Percentiles rank a stretch among this genome's conserved stretches.
Conservation (phyloP, 257 asterid genomes). For the Nicotiana noctiflora region DNA sequence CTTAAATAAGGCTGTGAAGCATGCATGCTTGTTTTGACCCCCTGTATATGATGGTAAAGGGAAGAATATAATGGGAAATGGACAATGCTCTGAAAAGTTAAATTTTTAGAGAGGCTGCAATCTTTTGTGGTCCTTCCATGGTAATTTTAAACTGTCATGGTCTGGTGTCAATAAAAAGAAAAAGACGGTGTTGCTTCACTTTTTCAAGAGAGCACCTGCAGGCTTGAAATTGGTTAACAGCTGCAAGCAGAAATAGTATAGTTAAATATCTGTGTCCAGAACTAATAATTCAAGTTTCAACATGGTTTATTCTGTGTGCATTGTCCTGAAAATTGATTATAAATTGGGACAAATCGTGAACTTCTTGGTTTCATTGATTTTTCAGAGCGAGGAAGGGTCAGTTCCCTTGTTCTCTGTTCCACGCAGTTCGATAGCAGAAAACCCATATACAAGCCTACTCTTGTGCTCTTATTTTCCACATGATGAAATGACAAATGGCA, state of each 20-base stretch:
- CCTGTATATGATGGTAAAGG: neutral
- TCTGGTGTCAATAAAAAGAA: neutral
- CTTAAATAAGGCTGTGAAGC: neutral
- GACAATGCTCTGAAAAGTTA: neutral
- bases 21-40: neutral
- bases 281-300: neutral
- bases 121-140: neutral
- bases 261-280: neutral
- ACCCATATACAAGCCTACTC: conserved; percentile 83
- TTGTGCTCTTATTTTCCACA: conserved; percentile 56
- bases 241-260: neutral
- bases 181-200: neutral
- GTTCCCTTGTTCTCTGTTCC: conserved; percentile 81
- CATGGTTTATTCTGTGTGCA: neutral
- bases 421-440: conserved; percentile 71
- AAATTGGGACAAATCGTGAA: conserved; percentile 16
- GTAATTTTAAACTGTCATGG: neutral
- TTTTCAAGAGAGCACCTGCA: conserved; percentile 1
- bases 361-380: conserved; percentile 27
- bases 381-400: conserved; percentile 66
- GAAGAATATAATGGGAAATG: conserved; percentile 1
- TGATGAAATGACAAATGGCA: conserved; percentile 26
- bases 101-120: neutral
- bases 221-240: neutral
- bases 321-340: conserved; percentile 11